phyloP scores from a whole-genome alignment of 345 rosid species.

The Eucalyptus cloeziana region DNA sequence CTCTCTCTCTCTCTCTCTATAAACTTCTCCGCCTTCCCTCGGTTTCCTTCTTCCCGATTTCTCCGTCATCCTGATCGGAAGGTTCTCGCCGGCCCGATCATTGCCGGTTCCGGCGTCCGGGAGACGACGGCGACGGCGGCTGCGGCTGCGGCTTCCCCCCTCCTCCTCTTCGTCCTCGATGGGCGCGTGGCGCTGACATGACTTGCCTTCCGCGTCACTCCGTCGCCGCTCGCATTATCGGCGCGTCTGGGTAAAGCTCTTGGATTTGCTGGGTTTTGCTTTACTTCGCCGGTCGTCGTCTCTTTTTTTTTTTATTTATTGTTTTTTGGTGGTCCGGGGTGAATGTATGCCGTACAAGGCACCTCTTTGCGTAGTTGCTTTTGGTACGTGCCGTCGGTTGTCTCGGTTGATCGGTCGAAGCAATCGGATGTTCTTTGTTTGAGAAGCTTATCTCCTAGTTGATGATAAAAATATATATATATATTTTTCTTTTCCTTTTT shows the following conservation, averaged over 20 bases:
- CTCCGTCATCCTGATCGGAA: background rate
- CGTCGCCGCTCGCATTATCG: slow-evolving; percentile 6
- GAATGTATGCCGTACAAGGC: slow-evolving; percentile 36
- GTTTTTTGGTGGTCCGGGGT: background rate
- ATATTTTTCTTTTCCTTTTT: background rate
- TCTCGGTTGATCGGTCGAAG: background rate
- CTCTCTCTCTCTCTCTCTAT: background rate
- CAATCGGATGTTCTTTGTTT: background rate
- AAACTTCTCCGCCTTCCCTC: background rate
- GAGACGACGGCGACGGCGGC: background rate
- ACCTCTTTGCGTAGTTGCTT: background rate
- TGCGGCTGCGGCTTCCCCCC: too few species aligned
- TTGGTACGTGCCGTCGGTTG: background rate
- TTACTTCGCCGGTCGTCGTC: background rate
- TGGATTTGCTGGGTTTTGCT: background rate
- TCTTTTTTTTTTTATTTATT: background rate
- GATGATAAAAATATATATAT: background rate
- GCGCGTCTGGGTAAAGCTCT: slow-evolving; percentile 5
- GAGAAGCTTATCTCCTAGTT: background rate
- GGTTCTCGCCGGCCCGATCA: background rate
- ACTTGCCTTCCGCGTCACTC: slow-evolving; percentile 5
- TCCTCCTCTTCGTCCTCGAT: too few species aligned
- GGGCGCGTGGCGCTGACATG: slow-evolving; percentile 8
- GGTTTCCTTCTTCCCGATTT: background rate
- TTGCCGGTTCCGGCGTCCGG: background rate